Evolutionary conservation across 78 protist species (phyloP).

Genomic region (Cyanophora paradoxa): DNA sequence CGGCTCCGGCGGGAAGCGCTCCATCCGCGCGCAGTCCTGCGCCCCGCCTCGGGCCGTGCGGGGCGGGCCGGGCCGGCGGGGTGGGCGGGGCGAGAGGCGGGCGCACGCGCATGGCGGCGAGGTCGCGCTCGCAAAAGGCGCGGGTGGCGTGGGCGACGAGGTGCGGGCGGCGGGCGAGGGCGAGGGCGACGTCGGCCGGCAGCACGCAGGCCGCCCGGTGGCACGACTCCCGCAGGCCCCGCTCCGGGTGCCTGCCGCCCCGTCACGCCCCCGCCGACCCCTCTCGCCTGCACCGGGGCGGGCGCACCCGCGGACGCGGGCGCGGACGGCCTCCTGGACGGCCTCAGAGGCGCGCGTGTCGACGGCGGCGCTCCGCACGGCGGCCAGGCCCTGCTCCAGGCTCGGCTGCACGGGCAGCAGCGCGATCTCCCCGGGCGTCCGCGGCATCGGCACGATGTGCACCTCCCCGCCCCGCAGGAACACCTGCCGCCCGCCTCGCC

Average conservation of each 20-base stretch:
- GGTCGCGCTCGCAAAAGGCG: slow-evolving; percentile 21
- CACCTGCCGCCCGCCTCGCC: too few species aligned
- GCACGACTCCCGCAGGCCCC: background rate
- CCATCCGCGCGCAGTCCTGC: slow-evolving; percentile 10
- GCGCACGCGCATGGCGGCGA: background rate
- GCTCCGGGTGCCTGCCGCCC: slow-evolving; percentile 6
- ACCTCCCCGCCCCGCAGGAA: slow-evolving; percentile 26
- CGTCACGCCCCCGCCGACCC: background rate
- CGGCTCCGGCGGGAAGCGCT: background rate
- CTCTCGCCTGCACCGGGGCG: too few species aligned
- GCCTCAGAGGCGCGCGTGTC: background rate
- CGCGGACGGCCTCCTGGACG: background rate
- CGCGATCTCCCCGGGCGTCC: slow-evolving; percentile 30
- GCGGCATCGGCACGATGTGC: slow-evolving; percentile 43
- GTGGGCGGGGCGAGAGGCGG: too few species aligned
- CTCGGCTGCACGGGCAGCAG: slow-evolving; percentile 29
- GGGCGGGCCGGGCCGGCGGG: too few species aligned
- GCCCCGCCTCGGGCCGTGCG: too few species aligned
- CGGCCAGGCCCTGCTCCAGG: background rate
- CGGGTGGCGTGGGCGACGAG: slow-evolving; percentile 19
- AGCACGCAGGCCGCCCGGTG: background rate
- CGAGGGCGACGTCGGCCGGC: slow-evolving; percentile 11
- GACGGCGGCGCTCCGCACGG: too few species aligned
- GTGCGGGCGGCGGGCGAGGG: slow-evolving; percentile 3
- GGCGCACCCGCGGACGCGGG: background rate